Base-by-base conservation (phyloP, 306 rosid genomes). In the Dryas alaskensis region DNA sequence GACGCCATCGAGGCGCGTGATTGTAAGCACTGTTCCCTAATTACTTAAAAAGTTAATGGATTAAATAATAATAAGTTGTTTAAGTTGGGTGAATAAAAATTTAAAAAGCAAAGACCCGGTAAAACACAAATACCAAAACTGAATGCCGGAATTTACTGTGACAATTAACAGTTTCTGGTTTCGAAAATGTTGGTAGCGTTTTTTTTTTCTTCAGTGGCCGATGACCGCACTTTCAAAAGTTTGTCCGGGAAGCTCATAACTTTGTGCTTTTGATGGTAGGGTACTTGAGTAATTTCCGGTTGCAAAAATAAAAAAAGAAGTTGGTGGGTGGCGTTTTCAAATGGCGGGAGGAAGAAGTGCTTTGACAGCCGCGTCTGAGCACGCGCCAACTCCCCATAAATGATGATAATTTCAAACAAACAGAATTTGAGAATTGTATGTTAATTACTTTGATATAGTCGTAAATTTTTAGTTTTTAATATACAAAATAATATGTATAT, bases 71-170 rank as follows among this genome's bases (percentile, higher is more conserved):
- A 31, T 31, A 63, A 63, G 50, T 17, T 16, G 31, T 16, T 63
- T 9, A 64, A 44, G 51, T 43, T 6, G 37, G 37, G 37, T 31
- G 37, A 31, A 31, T 31, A 31, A 1, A 4, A 2, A 9, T 61
- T 53, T 1, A 10, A 37, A 68, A n/a, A 65, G 50, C 43, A 31
- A 57, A 5, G 71, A 77, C 68, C 76, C 78, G 67, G 82, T 79
- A 57, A 65, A 80, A 39, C 81, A 80, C 73, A 43, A 59, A 69
- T 69, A 58, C 86, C 87, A 8, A 80, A 81, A 69, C 75, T 77
- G 81, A 82, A 82, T 70, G 90, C 87, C 87, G 81, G 79, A 55
- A 57, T 70, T 80, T 78, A 63, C 62, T 79, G 66, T 12, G 57
- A 17, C 4, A 17, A 54, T 54, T 55, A 39, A 73, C 63, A 49